Conservation (phyloP, 2,329 filamentous ascomycete genomes). For the Alternaria sp. region DNA sequence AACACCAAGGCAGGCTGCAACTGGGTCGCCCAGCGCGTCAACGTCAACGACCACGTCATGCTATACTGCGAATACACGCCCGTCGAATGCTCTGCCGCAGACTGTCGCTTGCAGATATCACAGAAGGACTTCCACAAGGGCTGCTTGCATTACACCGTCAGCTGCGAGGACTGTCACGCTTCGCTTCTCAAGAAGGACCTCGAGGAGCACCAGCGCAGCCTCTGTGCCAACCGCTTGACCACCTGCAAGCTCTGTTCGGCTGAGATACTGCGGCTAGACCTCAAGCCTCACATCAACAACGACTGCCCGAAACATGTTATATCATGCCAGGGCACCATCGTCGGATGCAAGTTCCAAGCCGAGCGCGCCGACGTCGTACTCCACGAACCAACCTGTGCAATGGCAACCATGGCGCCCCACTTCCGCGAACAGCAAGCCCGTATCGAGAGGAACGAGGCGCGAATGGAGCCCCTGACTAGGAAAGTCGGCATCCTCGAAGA, state of each 20-base stretch:
- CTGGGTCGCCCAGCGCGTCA: conserved; percentile 60
- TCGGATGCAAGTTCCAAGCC: conserved; percentile 52
- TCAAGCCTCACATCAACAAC: conserved; percentile 50
- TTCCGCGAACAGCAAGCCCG: conserved; percentile 52
- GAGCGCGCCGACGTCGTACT: conserved; percentile 48
- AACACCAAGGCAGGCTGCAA: conserved; percentile 61
- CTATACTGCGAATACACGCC: conserved; percentile 65
- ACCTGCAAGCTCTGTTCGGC: conserved; percentile 52
- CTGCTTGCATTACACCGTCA: conserved; percentile 61
- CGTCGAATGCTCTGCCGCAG: conserved; percentile 58
- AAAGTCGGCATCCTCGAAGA: conserved; percentile 55
- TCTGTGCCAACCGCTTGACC: conserved; percentile 58
- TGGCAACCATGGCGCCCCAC: conserved; percentile 56
- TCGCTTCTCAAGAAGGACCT: conserved; percentile 62
- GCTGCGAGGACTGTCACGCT: conserved; percentile 60
- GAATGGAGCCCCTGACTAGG: conserved; percentile 50
- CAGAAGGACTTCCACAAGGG: conserved; percentile 61
- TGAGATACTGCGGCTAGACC: conserved; percentile 51
- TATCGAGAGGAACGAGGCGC: conserved; percentile 53
- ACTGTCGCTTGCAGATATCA: conserved; percentile 60
- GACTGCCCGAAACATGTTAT: conserved; percentile 52
- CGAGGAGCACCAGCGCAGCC: conserved; percentile 55
- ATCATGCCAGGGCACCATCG: conserved; percentile 51
- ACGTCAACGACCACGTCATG: conserved; percentile 65
- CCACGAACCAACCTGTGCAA: conserved; percentile 52